These are phyloP conservation scores for Atractiella rhizophila DNA, from an alignment of 768 basidiomycete species.

Conservation along the genomic window DNA sequence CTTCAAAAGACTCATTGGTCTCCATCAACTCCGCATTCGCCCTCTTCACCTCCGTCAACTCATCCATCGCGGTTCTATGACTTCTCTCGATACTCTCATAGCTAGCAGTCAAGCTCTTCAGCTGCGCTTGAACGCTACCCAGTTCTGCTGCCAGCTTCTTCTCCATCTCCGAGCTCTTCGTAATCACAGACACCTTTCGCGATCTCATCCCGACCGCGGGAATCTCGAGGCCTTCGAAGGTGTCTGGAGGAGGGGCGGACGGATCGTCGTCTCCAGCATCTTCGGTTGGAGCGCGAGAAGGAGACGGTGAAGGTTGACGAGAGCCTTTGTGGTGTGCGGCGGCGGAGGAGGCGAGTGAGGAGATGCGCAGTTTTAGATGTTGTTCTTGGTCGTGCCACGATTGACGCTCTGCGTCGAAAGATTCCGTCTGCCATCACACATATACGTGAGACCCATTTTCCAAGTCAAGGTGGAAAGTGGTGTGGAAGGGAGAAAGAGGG, in stretches of 20 bases:
- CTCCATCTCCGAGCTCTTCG: conserved; percentile 25
- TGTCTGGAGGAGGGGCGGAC: conserved; percentile 9
- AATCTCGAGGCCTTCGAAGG: conserved; percentile 9
- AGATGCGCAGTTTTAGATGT: conserved; percentile 71
- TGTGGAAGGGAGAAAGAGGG: background rate
- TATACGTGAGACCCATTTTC: conserved; percentile 9
- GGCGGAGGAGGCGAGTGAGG: conserved; percentile 28
- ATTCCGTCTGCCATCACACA: conserved; percentile 33
- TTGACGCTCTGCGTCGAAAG: conserved; percentile 77
- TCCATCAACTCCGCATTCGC: conserved; percentile 54
- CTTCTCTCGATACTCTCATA: conserved; percentile 62
- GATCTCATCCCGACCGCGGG: conserved; percentile 12
- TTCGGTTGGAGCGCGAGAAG: conserved; percentile 16
- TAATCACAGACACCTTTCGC: conserved; percentile 6
- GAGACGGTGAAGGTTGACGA: background rate
- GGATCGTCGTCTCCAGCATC: conserved; percentile 25
- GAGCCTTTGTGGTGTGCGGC: background rate
- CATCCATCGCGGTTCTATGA: conserved; percentile 50
- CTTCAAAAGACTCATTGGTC: conserved; percentile 93
- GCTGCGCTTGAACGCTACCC: conserved; percentile 53
- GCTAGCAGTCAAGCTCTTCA: conserved; percentile 64
- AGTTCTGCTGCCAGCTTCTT: conserved; percentile 64
- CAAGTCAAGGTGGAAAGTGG: conserved; percentile 4
- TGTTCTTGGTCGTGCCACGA: conserved; percentile 82
- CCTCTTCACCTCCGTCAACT: conserved; percentile 61